A percentile compares a stretch with the other conserved stretches of the same genome.
Evolutionary conservation across 139 green algal species (phyloP).

Genomic region (Closterium sp.): DNA sequence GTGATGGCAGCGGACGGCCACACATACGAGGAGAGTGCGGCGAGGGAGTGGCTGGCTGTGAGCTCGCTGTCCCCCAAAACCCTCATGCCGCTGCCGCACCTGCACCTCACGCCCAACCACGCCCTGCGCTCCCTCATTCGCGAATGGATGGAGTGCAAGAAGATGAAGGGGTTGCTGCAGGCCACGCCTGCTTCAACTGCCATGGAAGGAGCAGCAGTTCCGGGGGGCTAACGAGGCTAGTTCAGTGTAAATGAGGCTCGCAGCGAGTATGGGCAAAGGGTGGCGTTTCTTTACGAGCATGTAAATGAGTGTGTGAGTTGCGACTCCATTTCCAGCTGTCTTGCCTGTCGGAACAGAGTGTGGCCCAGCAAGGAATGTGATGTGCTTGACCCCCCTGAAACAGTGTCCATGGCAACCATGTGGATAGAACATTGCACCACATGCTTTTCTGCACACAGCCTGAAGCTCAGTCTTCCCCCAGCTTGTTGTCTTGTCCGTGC

Average conservation of each 20-base stretch:
- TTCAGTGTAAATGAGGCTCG: too few relatives aligned
- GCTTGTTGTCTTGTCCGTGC: too few relatives aligned
- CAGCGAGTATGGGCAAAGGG: background rate
- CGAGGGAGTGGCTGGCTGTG: constrained; percentile 22
- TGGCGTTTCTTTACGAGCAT: background rate
- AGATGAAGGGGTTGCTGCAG: background rate
- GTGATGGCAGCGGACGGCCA: constrained; percentile 48
- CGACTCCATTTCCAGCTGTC: too few relatives aligned
- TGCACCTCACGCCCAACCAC: constrained; percentile 33
- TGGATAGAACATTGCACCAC: too few relatives aligned
- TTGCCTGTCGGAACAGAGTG: too few relatives aligned
- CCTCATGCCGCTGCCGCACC: constrained; percentile 35
- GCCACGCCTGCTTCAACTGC: too few relatives aligned
- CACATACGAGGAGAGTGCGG: constrained; percentile 44
- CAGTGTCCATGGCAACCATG: too few relatives aligned
- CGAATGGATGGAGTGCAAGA: constrained; percentile 30
- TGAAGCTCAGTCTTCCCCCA: too few relatives aligned
- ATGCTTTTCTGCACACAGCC: too few relatives aligned
- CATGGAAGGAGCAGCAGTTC: too few relatives aligned
- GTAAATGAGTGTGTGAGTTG: background rate
- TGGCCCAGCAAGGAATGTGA: background rate
- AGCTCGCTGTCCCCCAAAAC: constrained; percentile 42
- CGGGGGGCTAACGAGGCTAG: too few relatives aligned
- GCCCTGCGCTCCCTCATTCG: constrained; percentile 22
- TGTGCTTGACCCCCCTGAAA: too few relatives aligned